A percentile compares a stretch with the other conserved stretches of the same genome.
Evolutionary conservation across 2,329 filamentous ascomycete genomes (phyloP).

Genomic region (Pestalotiopsis sp.): DNA sequence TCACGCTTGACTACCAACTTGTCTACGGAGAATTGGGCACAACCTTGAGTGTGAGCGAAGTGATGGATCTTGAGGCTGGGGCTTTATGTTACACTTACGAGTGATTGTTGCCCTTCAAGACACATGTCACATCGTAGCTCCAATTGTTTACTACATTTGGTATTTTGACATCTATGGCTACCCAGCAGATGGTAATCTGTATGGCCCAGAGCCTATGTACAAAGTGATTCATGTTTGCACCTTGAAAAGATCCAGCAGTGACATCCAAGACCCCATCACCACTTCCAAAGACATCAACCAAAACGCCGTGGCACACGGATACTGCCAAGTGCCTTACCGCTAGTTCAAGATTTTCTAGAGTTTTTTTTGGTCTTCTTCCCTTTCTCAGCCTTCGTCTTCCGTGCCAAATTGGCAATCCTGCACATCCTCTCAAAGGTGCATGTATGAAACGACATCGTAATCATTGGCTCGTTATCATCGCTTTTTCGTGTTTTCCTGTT

Average conservation of each 20-base stretch:
- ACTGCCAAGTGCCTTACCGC: background rate
- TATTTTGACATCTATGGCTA: background rate
- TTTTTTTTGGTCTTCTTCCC: background rate
- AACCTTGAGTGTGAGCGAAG: constrained; percentile 15
- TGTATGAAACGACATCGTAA: background rate
- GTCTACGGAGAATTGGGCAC: constrained; percentile 16
- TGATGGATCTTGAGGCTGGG: constrained; percentile 17
- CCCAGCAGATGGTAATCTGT: background rate
- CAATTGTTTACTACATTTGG: background rate
- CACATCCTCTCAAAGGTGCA: background rate
- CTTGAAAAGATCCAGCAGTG: background rate
- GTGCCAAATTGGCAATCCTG: background rate
- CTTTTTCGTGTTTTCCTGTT: background rate
- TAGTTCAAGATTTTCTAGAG: background rate
- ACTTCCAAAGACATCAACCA: background rate
- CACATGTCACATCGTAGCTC: background rate
- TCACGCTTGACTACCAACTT: constrained; percentile 30
- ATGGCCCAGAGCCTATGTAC: background rate
- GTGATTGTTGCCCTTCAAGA: background rate
- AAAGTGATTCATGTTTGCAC: background rate
- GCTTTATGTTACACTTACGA: constrained; percentile 20
- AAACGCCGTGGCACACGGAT: background rate
- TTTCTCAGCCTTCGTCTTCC: background rate
- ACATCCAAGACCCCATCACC: background rate
- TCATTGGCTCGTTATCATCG: constrained; percentile 2